Evolutionary conservation across 1,284 basidiomycete genomes (phyloP).

Genomic region (Hymenochaete sp.): DNA sequence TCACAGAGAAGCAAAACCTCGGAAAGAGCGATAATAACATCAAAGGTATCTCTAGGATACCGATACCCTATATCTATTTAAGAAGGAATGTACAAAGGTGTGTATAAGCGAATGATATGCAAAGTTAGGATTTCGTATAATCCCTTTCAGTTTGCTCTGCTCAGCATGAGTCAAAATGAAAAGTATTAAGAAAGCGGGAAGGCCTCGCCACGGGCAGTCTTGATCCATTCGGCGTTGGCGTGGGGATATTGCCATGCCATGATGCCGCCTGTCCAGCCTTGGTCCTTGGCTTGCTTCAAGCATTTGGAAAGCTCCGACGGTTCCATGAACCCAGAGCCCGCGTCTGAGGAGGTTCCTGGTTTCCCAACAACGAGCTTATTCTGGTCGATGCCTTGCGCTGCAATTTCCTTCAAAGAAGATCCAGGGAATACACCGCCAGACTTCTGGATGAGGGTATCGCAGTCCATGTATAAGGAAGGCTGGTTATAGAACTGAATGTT

Average conservation of each 20-base stretch:
- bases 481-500: slow-evolving; percentile 17
- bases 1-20: no score
- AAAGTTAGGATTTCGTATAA: no score
- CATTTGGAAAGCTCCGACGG: slow-evolving; percentile 20
- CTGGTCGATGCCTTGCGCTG: slow-evolving; percentile 17
- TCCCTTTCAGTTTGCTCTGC: no score
- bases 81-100: no score
- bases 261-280: slow-evolving; percentile 22
- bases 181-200: no score
- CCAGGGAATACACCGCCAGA: slow-evolving; percentile 19
- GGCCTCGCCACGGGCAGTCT: slow-evolving; percentile 10
- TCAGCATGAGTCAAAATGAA: no score
- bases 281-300: slow-evolving; percentile 17
- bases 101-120: no score
- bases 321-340: slow-evolving; percentile 20
- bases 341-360: slow-evolving; percentile 19
- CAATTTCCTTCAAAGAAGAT: slow-evolving; percentile 23
- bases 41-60: no score
- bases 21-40: no score
- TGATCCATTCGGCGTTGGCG: slow-evolving; percentile 15
- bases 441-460: slow-evolving; percentile 18
- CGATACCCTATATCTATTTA: no score
- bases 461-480: slow-evolving; percentile 18
- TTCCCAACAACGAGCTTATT: slow-evolving; percentile 24
- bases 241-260: slow-evolving; percentile 20